Conservation (phyloP, 164 flowering plant species). For the Cinnamomum chago region DNA sequence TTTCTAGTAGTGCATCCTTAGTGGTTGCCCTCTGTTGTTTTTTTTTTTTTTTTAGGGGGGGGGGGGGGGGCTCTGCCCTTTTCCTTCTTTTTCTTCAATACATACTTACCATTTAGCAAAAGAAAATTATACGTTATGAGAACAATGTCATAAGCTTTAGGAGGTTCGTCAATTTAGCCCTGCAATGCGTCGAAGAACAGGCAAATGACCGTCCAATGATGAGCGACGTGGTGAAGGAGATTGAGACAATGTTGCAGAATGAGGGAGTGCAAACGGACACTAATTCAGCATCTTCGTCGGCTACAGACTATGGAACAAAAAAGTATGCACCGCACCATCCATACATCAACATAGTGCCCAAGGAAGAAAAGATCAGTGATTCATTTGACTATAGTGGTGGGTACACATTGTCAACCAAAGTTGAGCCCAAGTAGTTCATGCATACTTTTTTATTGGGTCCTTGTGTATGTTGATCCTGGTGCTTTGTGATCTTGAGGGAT, state of each 20-base stretch:
- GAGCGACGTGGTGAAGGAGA: slow-evolving; percentile 61
- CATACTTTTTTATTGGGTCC: background rate
- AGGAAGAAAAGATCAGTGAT: slow-evolving; percentile 11
- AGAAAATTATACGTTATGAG: no score
- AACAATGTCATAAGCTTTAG: slow-evolving; percentile 31
- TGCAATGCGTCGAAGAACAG: slow-evolving; percentile 45
- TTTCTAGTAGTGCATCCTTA: no score
- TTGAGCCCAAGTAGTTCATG: slow-evolving; percentile 29
- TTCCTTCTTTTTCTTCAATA: no score
- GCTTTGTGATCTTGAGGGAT: no score
- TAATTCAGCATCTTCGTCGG: slow-evolving; percentile 41
- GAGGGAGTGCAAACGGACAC: slow-evolving; percentile 34
- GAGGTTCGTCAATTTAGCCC: slow-evolving; percentile 46
- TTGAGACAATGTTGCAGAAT: slow-evolving; percentile 49
- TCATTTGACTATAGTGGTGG: slow-evolving; percentile 33
- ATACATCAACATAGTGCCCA: slow-evolving; percentile 12
- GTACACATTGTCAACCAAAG: slow-evolving; percentile 20
- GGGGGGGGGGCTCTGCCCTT: no score
- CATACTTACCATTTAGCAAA: no score
- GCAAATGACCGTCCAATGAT: slow-evolving; percentile 48
- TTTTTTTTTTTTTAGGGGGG: no score
- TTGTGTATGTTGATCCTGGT: no score
- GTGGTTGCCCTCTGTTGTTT: no score
- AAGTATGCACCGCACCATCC: slow-evolving; percentile 29
- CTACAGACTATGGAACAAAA: slow-evolving; percentile 27